phyloP scores from a whole-genome alignment of 2,329 filamentous ascomycete species.

The Coleophoma crateriformis region DNA sequence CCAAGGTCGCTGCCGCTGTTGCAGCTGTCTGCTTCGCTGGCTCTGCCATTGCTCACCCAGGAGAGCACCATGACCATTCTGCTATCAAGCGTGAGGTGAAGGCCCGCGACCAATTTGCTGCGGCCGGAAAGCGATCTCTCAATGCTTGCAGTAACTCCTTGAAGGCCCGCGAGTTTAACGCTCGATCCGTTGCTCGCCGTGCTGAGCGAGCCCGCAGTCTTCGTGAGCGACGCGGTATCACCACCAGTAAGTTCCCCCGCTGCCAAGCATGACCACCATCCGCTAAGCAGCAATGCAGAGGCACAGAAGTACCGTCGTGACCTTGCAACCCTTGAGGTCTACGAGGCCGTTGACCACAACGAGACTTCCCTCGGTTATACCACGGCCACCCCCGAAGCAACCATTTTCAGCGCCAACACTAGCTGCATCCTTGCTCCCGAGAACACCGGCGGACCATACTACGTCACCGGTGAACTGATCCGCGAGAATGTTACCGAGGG shows the following conservation, averaged over 20 bases:
- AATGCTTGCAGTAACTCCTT: conserved; percentile 29
- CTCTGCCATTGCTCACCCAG: conserved; percentile 14
- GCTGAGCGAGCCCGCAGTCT: conserved; percentile 25
- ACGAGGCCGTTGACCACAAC: conserved; percentile 15
- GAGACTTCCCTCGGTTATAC: conserved; percentile 23
- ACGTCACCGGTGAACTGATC: conserved; percentile 17
- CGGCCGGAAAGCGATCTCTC: conserved; percentile 19
- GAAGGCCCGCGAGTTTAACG: conserved; percentile 28
- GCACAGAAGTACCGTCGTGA: conserved; percentile 16
- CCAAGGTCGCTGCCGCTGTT: conserved; percentile 12
- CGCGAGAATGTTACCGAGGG: not conserved
- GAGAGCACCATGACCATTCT: conserved; percentile 12
- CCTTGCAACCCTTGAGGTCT: conserved; percentile 15
- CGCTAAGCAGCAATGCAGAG: conserved; percentile 4
- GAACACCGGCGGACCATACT: conserved; percentile 14
- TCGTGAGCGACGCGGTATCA: conserved; percentile 24
- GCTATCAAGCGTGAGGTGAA: conserved; percentile 15
- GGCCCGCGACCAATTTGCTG: conserved; percentile 15
- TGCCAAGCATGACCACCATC: not conserved
- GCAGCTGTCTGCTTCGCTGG: conserved; percentile 12
- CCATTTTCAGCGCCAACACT: conserved; percentile 36
- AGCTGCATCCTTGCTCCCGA: conserved; percentile 1
- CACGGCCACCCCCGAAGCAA: conserved; percentile 25
- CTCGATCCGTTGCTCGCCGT: conserved; percentile 28
- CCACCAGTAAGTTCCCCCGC: conserved; percentile 5